Base-by-base conservation (phyloP, 768 basidiomycete species). In the Lentinula boryana region DNA sequence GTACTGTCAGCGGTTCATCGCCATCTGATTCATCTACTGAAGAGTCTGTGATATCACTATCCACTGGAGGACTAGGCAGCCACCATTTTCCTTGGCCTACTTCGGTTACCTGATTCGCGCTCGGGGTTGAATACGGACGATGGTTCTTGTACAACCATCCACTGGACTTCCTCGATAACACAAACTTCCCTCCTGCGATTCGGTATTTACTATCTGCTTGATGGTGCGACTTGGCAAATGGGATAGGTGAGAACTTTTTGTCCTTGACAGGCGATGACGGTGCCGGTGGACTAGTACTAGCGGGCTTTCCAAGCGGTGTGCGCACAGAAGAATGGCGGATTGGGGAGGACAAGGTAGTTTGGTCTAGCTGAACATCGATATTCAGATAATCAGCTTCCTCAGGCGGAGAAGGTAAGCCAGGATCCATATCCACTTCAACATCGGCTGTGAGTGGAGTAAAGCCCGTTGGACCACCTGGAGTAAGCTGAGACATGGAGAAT, bases 121-220 rank as follows among this genome's bases (percentile, higher is more conserved):
- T 13, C 8, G 18, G 54, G 35, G 18, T 16, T 6, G 16, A 48
- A 27, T 58, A 43, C 27, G 56, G 43, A 70, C 23, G 80, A 51
- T 16, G n/a, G 5, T 51, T 33, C 13, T 56, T 56, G 7, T 21
- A 23, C 23, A 33, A 5, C 32, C 55, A 41, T 23, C 40, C 18
- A 56, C 23, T 43, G 5, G 40, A 56, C 6, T 38, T 56, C 41
- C 55, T 56, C 23, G 27, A 32, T 5, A 56, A 75, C 62, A 80
- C 75, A 63, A 92, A 93, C 70, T 93, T 93, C 33, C 91, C 91
- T 10, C 56, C 50, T 18, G 35, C 32, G 27, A 78, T 65, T 0
- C 76, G 74, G 66, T 94, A 93, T 72, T 94, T 94, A 9, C 84
- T 84, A 68, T 93, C 91, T 13, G 84, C 76, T 13, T 77, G 64